Evolutionary conservation across 768 basidiomycete species (phyloP).

Genomic region (Leccinellum rugosiceps): DNA sequence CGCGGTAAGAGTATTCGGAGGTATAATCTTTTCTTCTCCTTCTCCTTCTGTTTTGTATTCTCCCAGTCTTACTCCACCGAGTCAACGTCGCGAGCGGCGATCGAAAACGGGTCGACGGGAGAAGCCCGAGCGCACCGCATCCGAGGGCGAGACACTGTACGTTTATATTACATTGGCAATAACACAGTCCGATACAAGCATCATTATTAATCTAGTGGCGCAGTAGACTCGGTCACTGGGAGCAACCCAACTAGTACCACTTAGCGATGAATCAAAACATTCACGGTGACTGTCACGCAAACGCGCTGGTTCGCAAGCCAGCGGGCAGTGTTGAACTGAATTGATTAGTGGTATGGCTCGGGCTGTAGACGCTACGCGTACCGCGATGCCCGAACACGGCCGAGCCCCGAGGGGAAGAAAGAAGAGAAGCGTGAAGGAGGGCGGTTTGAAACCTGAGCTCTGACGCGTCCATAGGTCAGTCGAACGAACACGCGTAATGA

Average conservation of each 20-base stretch:
- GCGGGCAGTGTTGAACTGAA: not conserved
- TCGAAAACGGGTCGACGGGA: not conserved
- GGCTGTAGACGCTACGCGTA: not conserved
- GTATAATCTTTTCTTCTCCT: not conserved
- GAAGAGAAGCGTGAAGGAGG: not conserved
- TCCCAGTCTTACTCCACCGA: not conserved
- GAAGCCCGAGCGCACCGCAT: not conserved
- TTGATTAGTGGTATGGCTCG: not conserved
- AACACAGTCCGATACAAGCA: not conserved
- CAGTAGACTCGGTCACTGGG: not conserved
- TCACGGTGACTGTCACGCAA: not conserved
- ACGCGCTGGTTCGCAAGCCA: not conserved
- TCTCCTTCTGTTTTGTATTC: not conserved
- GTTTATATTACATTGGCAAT: not conserved
- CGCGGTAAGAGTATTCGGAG: not conserved
- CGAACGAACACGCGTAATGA: not conserved
- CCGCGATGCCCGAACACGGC: not conserved
- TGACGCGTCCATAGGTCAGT: not conserved
- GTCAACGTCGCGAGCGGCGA: not conserved
- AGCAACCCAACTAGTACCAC: not conserved
- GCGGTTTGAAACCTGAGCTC: no score
- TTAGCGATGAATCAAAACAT: no score
- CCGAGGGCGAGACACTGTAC: not conserved
- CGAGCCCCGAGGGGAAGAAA: not conserved
- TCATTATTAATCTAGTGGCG: not conserved